These are phyloP conservation scores for Epichloe glyceriae DNA, from an alignment of 2,329 filamentous ascomycete genomes.

Conservation along the genomic window DNA sequence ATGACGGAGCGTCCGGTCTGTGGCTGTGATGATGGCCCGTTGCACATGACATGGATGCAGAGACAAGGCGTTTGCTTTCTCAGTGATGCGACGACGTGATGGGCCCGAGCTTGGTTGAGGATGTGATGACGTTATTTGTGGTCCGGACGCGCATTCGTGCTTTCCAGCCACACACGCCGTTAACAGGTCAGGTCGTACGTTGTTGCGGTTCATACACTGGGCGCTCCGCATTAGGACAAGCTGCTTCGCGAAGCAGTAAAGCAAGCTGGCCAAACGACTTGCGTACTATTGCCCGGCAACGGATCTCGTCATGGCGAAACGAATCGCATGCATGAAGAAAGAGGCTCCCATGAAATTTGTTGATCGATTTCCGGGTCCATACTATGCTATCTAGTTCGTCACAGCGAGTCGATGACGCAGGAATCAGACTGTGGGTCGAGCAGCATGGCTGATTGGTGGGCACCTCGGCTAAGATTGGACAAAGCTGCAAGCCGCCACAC, in stretches of 20 bases:
- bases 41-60: background rate
- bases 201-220: too few relatives aligned
- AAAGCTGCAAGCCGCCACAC: background rate
- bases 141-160: too few relatives aligned
- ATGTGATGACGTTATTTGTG: background rate
- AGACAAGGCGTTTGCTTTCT: too few relatives aligned
- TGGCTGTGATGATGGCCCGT: background rate
- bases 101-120: too few relatives aligned
- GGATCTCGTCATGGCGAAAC: background rate
- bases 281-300: too few relatives aligned
- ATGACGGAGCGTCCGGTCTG: background rate
- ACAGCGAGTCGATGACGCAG: conserved; percentile 22
- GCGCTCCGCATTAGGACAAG: too few relatives aligned
- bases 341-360: background rate
- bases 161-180: too few relatives aligned
- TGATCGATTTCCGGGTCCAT: background rate
- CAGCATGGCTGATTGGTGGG: conserved; percentile 10
- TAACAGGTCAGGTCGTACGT: too few relatives aligned
- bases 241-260: too few relatives aligned
- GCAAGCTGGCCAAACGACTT: too few relatives aligned
- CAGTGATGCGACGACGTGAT: too few relatives aligned
- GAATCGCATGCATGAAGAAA: background rate
- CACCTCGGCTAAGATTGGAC: conserved; percentile 1
- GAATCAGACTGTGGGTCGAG: conserved; percentile 9
- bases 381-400: background rate